Conservation (phyloP, 2,329 filamentous ascomycete genomes). For the Hypoxylon sp. region DNA sequence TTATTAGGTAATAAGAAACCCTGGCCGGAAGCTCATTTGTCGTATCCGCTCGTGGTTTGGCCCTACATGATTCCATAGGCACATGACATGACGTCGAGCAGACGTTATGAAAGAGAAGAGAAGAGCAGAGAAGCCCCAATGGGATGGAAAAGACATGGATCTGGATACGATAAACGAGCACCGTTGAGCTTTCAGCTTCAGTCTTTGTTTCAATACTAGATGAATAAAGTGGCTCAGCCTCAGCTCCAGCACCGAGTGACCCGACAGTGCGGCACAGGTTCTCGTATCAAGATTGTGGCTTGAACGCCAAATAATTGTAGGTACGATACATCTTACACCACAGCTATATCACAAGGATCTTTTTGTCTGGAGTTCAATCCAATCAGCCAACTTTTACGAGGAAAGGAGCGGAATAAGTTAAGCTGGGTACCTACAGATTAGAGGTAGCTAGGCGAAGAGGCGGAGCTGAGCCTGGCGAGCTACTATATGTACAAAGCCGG, state of each 20-base stretch:
- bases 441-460: background rate
- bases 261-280: slow-evolving; percentile 26
- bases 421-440: background rate
- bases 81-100: slow-evolving; percentile 28
- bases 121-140: slow-evolving; percentile 1
- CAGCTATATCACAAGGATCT: background rate
- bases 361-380: background rate
- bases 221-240: slow-evolving; percentile 18
- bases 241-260: slow-evolving; percentile 24
- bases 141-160: slow-evolving; percentile 16
- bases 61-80: slow-evolving; percentile 15
- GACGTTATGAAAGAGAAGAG: slow-evolving; percentile 3
- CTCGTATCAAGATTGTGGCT: background rate
- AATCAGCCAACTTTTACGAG: background rate
- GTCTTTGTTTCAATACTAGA: slow-evolving; percentile 1
- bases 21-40: slow-evolving; percentile 14
- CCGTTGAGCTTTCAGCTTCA: slow-evolving; percentile 4
- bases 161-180: slow-evolving; percentile 8
- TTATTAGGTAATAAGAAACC: slow-evolving; percentile 19
- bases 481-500: background rate
- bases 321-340: background rate
- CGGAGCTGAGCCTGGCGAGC: slow-evolving; percentile 24
- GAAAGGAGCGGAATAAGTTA: background rate
- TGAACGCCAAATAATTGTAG: background rate
- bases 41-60: background rate